phyloP scores from a whole-genome alignment of 1,139 yeast genomes.

The Kazachstania sp. region DNA sequence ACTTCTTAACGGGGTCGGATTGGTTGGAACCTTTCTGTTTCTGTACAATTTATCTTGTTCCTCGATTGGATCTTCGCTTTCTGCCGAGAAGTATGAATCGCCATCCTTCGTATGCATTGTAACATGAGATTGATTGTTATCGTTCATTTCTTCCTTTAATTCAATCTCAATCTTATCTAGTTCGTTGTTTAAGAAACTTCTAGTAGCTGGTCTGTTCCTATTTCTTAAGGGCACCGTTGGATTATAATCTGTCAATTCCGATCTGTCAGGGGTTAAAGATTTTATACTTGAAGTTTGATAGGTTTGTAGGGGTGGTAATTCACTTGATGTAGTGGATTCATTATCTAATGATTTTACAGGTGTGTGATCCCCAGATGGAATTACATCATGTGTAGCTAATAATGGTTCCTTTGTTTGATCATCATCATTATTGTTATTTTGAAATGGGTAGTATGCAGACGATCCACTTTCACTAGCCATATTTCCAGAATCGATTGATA shows the following conservation, averaged over 20 bases:
- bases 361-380: not conserved
- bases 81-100: constrained; percentile 1
- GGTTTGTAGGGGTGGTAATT: constrained; percentile 2
- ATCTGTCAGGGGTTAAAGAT: constrained; percentile 16
- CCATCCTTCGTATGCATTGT: not conserved
- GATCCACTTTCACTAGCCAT: constrained; percentile 30
- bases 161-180: constrained; percentile 4
- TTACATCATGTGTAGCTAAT: not conserved
- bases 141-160: not conserved
- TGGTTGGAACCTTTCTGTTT: constrained; percentile 15
- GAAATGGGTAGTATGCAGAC: constrained; percentile 13
- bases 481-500: constrained; percentile 26
- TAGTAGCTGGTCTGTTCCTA: constrained; percentile 26
- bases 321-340: constrained; percentile 4
- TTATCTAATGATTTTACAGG: not conserved
- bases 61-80: not conserved
- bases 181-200: constrained; percentile 19
- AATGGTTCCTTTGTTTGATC: not conserved
- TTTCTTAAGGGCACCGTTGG: constrained; percentile 30
- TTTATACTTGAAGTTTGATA: not conserved
- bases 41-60: constrained; percentile 10
- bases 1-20: not conserved
- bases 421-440: not conserved
- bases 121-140: not conserved
- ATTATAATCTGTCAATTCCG: constrained; percentile 19